Base-by-base conservation (phyloP, 768 basidiomycete species). In the Sporobolomyces roseus region DNA sequence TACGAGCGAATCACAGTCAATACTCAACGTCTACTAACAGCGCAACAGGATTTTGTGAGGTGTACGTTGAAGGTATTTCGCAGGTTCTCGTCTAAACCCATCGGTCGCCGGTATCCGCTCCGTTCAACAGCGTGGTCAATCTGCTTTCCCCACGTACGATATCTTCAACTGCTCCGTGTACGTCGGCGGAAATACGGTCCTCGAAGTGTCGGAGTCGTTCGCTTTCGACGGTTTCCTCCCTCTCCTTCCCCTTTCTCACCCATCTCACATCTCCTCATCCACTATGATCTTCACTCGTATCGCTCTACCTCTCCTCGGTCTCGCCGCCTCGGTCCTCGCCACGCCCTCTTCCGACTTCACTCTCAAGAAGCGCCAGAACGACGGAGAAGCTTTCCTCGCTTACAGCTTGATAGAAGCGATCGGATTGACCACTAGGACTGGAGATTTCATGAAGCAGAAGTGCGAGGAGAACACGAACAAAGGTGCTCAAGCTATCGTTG, bases 281-380 rank as follows among this genome's bases (percentile, higher is more conserved):
- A 38, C 38, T 46, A 65, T 65, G 63, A 46, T 65, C 54, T 65
- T 65, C 55, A 1, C 63, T 38, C 63, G 63, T 35, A 27, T 65
- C 48, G 41, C 53, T 29, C 35, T 58, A 25, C 45, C 54, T 2
- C 55, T 65, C 35, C 27, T 58, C 55, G 63, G 54, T 36, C 35
- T 51, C 63, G 55, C 38, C 48, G 55, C 29, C 29, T 30, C 63
- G 10, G 54, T 49, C 48, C 19, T 56, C 45, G 58, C 58, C 10
- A 7, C 45, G 3, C 16, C 55, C 2, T 7, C 12, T 9, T 32
- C 36, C 55, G 58, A 60, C 45, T 4, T 23, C 29, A 45, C 45
- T n/a, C 27, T 50, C 27, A 48, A 58, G 46, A 49, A 51, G 36
- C 63, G 63, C 25, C 63, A 55, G 48, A 60, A 60, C 58, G 58